Evolutionary conservation across 257 asterid species (phyloP), one percentile per base, ranked within the genome.

Genomic region (Lithospermum erythrorhizon): DNA sequence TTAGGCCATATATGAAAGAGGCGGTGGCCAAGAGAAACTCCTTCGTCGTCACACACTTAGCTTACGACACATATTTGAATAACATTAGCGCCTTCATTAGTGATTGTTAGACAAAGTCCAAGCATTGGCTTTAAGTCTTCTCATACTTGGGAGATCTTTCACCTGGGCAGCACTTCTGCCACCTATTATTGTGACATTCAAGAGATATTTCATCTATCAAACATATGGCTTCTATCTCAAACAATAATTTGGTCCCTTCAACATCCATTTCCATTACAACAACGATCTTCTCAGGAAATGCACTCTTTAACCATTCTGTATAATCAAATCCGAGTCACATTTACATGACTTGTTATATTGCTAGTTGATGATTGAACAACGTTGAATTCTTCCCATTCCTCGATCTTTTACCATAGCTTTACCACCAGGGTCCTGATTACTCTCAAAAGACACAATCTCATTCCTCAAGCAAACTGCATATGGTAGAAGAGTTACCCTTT

Each of bases 201-300:
- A 68, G 15, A 21, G 61, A 68, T 14, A 68, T 45, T 56, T 68
- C 73, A 48, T 68, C 68, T 6, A 62, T 62, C 64, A 68, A 62
- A 19, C 63, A 49, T 19, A 68, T 68, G 2, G 68, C 73, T 3
- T 68, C 73, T 6, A 58, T 55, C 15, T 68, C 63, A 11, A 68
- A 55, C 63, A 68, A 48, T 24, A 68, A 61, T 20, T 68, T 68
- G 11, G 63, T 61, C 24, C 73, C 68, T 68, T 68, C 73, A 30
- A 68, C 63, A 27, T 68, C 73, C 68, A 68, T 68, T 51, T 68
- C 61, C 64, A 68, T 53, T n/a, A 68, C 73, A 21, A 68, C 68
- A 25, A 41, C 61, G 47, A 61, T 68, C 30, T 58, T 52, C 53
- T 19, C 58, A 4, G 68, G 22, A 11, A 68, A 58, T 2, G 68